These are phyloP conservation scores for Leptosphaerulina australis DNA, from an alignment of 2,329 filamentous ascomycete genomes.

Conservation along the genomic window DNA sequence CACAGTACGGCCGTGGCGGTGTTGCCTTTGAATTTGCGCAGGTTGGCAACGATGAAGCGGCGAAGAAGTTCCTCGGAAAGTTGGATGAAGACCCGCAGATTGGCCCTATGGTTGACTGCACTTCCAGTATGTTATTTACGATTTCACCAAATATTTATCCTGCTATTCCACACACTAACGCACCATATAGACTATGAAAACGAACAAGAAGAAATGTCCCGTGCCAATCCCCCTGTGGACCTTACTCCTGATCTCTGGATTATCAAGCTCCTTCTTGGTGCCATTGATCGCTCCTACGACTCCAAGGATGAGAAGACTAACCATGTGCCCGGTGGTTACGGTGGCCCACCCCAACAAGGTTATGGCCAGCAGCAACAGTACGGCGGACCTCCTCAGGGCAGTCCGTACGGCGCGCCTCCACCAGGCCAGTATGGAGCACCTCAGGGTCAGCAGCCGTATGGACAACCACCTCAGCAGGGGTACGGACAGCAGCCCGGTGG, in stretches of 20 bases:
- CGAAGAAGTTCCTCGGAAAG: conserved; percentile 66
- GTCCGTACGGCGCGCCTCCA: conserved; percentile 27
- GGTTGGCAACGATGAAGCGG: conserved; percentile 69
- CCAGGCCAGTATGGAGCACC: conserved; percentile 34
- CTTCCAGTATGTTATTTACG: conserved; percentile 63
- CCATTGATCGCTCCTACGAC: conserved; percentile 70
- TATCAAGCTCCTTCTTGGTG: conserved; percentile 70
- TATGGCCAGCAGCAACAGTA: conserved; percentile 37
- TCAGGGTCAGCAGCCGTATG: conserved; percentile 19
- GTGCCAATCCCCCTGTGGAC: conserved; percentile 65
- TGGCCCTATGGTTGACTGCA: conserved; percentile 69
- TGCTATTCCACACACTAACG: conserved; percentile 12
- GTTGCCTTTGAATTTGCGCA: conserved; percentile 72
- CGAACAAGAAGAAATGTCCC: conserved; percentile 69
- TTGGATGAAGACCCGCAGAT: conserved; percentile 69
- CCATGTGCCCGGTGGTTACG: conserved; percentile 43
- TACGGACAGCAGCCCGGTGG: conserved; percentile 29
- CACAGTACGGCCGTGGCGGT: conserved; percentile 62
- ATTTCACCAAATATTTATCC: not conserved
- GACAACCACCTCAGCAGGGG: conserved; percentile 31
- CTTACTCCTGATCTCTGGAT: conserved; percentile 70
- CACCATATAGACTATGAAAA: conserved; percentile 65
- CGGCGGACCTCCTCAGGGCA: conserved; percentile 23
- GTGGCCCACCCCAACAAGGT: conserved; percentile 37
- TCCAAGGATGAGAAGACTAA: conserved; percentile 66